Evolutionary conservation across 768 basidiomycete species (phyloP).

Genomic region (Amanita thiersii): DNA sequence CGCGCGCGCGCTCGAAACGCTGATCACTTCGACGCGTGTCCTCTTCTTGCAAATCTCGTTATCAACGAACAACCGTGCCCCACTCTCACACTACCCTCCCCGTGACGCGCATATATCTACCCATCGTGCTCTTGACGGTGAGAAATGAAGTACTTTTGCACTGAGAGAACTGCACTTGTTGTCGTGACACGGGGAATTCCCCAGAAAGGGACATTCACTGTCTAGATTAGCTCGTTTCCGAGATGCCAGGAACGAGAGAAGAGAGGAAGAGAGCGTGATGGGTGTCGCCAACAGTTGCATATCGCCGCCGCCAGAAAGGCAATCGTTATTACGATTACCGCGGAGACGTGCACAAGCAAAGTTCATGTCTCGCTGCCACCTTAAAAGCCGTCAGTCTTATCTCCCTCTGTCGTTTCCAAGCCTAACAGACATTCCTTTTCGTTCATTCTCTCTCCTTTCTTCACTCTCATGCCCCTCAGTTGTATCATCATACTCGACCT

Average conservation of each 20-base stretch:
- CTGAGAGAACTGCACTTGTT: too few relatives aligned
- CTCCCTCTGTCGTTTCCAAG: background rate
- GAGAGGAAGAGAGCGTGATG: conserved; percentile 16
- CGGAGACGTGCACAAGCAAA: conserved; percentile 21
- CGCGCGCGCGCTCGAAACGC: too few relatives aligned
- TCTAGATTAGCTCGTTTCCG: conserved; percentile 2
- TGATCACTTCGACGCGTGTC: too few relatives aligned
- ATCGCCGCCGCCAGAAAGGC: conserved; percentile 15
- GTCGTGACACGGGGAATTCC: too few relatives aligned
- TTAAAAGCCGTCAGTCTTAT: conserved; percentile 22
- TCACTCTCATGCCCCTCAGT: conserved; percentile 19
- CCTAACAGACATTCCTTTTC: conserved; percentile 17
- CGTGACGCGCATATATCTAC: too few relatives aligned
- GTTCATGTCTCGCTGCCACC: conserved; percentile 26
- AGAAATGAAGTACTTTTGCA: too few relatives aligned
- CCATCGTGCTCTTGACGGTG: too few relatives aligned
- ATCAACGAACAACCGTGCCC: too few relatives aligned
- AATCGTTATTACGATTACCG: conserved; percentile 25
- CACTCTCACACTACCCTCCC: too few relatives aligned
- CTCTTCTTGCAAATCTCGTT: too few relatives aligned
- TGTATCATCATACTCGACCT: conserved; percentile 22
- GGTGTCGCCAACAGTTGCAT: conserved; percentile 32
- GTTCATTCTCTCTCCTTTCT: conserved; percentile 14
- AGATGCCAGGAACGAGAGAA: conserved; percentile 7
- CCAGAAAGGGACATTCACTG: background rate